A percentile compares a stretch with the other conserved stretches of the same genome.
These are phyloP conservation scores for Euphorbia tirucalli DNA, from an alignment of 345 rosid species.

Conservation along the genomic window DNA sequence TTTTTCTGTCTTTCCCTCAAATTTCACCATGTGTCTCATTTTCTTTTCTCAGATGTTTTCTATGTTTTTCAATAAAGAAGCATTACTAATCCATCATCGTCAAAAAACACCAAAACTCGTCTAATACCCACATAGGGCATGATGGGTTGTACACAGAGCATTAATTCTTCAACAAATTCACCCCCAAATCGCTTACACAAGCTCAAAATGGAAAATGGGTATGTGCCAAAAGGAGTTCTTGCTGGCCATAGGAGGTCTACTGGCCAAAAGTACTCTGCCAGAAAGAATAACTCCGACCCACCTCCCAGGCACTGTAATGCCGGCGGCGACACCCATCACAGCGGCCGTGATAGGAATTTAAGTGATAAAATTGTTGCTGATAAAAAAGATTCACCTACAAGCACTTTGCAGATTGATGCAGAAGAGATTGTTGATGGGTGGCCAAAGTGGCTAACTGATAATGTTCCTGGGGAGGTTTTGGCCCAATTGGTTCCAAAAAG, in stretches of 20 bases:
- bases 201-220: slow-evolving; percentile 50
- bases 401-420: slow-evolving; percentile 12
- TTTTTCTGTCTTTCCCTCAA: slow-evolving; percentile 5
- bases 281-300: slow-evolving; percentile 16
- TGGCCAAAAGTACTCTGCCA: slow-evolving; percentile 38
- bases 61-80: neutral
- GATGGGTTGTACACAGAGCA: slow-evolving; percentile 58
- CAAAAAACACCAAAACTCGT: slow-evolving; percentile 4
- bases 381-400: neutral
- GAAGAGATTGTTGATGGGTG: slow-evolving; percentile 48
- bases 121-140: no score
- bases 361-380: slow-evolving; percentile 7
- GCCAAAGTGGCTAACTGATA: slow-evolving; percentile 65
- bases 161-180: slow-evolving; percentile 37
- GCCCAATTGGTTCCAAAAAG: slow-evolving; percentile 56
- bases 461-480: slow-evolving; percentile 48
- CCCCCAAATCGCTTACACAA: slow-evolving; percentile 37
- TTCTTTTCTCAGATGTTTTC: neutral
- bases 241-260: slow-evolving; percentile 38
- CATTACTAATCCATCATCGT: neutral
- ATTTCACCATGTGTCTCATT: slow-evolving; percentile 30
- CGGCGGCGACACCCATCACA: no score
- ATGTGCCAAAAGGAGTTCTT: slow-evolving; percentile 16
- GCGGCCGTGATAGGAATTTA: slow-evolving; percentile 22
- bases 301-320: slow-evolving; percentile 9